Conservation (phyloP, 2,329 filamentous ascomycete genomes). For the Daldinia eschscholtzii region DNA sequence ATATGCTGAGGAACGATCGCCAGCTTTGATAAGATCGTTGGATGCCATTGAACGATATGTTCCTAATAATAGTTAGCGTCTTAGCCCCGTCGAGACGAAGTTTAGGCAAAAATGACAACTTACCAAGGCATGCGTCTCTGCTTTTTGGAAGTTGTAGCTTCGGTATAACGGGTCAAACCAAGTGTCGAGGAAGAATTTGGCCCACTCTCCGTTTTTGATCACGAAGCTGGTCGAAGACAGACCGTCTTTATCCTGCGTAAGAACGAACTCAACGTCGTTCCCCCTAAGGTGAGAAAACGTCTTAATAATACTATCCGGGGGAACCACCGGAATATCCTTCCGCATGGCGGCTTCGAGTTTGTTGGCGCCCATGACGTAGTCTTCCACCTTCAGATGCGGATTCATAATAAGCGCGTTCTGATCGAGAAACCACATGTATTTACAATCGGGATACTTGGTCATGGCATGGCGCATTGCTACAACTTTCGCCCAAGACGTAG, state of each 20-base stretch:
- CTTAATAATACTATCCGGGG: conserved; percentile 96
- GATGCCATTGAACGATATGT: conserved; percentile 95
- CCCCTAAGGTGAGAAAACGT: conserved; percentile 87
- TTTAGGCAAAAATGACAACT: conserved; percentile 49
- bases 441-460: conserved; percentile 79
- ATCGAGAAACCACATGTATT: conserved; percentile 89
- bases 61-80: conserved; percentile 67
- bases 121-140: conserved; percentile 90
- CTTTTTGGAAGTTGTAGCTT: conserved; percentile 96
- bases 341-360: conserved; percentile 84
- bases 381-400: conserved; percentile 75
- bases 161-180: conserved; percentile 97
- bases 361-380: conserved; percentile 75
- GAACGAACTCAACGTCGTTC: conserved; percentile 81
- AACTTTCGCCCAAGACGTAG: conserved; percentile 79
- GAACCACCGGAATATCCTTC: conserved; percentile 86
- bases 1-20: conserved; percentile 88
- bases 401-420: conserved; percentile 92
- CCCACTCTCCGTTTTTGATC: conserved; percentile 87
- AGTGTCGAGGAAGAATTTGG: conserved; percentile 89
- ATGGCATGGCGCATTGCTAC: conserved; percentile 92
- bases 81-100: not conserved
- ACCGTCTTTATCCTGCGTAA: conserved; percentile 87
- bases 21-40: conserved; percentile 90
- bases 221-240: conserved; percentile 83